These are phyloP conservation scores for Colletotrichum euphorbiae DNA, from an alignment of 2,329 filamentous ascomycete species.

Conservation along the genomic window DNA sequence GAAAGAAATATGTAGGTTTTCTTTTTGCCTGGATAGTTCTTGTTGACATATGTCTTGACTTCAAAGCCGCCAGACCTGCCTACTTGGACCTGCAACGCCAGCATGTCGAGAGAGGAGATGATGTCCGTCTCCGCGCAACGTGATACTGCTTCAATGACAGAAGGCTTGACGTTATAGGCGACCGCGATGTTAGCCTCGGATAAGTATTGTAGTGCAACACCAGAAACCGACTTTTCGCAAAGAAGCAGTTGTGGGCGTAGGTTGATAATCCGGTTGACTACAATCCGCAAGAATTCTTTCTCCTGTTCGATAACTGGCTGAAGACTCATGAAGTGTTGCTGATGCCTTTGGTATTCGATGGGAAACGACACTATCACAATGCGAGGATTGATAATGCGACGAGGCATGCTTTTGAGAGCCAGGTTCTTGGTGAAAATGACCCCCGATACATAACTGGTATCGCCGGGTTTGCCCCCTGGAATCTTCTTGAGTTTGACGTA, in stretches of 20 bases:
- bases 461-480: slow-evolving; percentile 86
- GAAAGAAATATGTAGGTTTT: slow-evolving; percentile 98
- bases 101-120: slow-evolving; percentile 94
- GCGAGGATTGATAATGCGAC: slow-evolving; percentile 83
- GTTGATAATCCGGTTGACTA: slow-evolving; percentile 91
- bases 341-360: slow-evolving; percentile 92
- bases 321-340: slow-evolving; percentile 95
- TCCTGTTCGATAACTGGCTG: slow-evolving; percentile 98
- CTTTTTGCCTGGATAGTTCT: slow-evolving; percentile 77
- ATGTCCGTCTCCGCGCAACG: slow-evolving; percentile 92
- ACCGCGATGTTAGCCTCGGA: slow-evolving; percentile 92
- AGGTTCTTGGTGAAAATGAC: slow-evolving; percentile 98
- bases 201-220: slow-evolving; percentile 88
- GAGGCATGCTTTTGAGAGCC: slow-evolving; percentile 94
- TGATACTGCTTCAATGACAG: slow-evolving; percentile 94
- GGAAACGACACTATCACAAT: slow-evolving; percentile 95
- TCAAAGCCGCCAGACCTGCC: slow-evolving; percentile 90
- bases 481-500: slow-evolving; percentile 99
- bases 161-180: slow-evolving; percentile 95
- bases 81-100: slow-evolving; percentile 80
- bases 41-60: slow-evolving; percentile 93
- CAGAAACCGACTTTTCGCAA: slow-evolving; percentile 93
- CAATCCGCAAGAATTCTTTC: slow-evolving; percentile 89
- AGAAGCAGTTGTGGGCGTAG: slow-evolving; percentile 87
- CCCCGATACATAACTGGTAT: slow-evolving; percentile 96